phyloP scores from a whole-genome alignment of 2,329 filamentous ascomycete genomes.

The Penicillium rolfsii region DNA sequence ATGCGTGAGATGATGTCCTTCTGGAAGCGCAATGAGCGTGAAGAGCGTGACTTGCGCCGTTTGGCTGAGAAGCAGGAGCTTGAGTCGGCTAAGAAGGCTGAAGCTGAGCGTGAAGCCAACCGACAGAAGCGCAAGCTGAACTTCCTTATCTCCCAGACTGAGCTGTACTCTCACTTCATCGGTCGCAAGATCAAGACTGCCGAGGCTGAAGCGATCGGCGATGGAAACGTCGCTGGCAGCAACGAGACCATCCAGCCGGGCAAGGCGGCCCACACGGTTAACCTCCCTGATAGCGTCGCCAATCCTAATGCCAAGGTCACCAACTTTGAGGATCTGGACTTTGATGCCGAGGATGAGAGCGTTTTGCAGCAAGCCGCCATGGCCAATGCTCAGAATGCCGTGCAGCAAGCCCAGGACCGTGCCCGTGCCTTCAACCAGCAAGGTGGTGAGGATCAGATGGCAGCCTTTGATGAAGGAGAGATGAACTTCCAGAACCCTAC shows the following conservation, averaged over 20 bases:
- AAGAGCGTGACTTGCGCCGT: constrained; percentile 92
- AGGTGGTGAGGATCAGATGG: constrained; percentile 58
- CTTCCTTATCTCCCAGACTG: constrained; percentile 98
- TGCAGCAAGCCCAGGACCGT: constrained; percentile 90
- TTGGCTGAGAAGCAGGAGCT: constrained; percentile 94
- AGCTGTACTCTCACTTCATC: constrained; percentile 98
- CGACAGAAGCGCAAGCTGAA: constrained; percentile 98
- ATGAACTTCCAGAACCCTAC: constrained; percentile 99
- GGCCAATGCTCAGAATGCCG: constrained; percentile 94
- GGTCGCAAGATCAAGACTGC: constrained; percentile 99
- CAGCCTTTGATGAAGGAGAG: constrained; percentile 87
- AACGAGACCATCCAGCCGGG: constrained; percentile 46
- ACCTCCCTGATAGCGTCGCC: constrained; percentile 53
- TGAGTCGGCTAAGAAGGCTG: constrained; percentile 93
- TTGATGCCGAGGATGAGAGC: constrained; percentile 91
- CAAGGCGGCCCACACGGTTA: constrained; percentile 47
- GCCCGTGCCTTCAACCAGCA: constrained; percentile 88
- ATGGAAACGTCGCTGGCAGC: constrained; percentile 67
- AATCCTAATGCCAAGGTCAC: constrained; percentile 73
- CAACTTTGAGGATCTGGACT: constrained; percentile 91
- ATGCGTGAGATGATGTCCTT: constrained; percentile 99
- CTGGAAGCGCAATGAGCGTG: constrained; percentile 98
- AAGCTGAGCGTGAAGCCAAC: constrained; percentile 96
- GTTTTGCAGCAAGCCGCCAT: constrained; percentile 80
- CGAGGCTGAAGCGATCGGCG: constrained; percentile 90